A percentile compares a stretch with the other conserved stretches of the same genome.
These are phyloP conservation scores for Trichoderma simmonsii DNA, from an alignment of 2,329 filamentous ascomycete species.

Conservation along the genomic window DNA sequence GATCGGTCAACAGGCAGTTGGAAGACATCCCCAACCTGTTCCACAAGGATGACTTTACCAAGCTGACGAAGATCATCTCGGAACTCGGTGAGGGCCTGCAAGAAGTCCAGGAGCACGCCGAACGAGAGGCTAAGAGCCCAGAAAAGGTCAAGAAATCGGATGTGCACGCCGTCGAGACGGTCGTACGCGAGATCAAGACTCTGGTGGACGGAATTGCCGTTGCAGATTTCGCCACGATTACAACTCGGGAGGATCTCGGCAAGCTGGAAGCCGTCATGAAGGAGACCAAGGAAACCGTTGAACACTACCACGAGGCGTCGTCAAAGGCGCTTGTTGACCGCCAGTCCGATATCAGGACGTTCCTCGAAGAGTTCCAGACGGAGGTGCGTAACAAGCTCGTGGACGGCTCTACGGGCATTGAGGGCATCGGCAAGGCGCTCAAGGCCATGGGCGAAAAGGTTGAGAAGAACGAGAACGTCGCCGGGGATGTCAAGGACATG, in stretches of 20 bases:
- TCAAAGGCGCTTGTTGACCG: constrained; percentile 79
- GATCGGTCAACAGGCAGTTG: constrained; percentile 58
- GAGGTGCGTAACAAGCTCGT: constrained; percentile 74
- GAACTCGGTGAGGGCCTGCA: constrained; percentile 75
- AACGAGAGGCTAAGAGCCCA: constrained; percentile 52
- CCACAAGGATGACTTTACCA: constrained; percentile 73
- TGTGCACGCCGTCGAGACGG: constrained; percentile 73
- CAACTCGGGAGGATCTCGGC: constrained; percentile 70
- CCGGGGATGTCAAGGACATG: constrained; percentile 67
- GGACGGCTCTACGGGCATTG: constrained; percentile 68
- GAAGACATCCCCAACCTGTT: constrained; percentile 43
- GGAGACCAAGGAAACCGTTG: constrained; percentile 66
- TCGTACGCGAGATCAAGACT: constrained; percentile 81
- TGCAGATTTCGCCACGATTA: constrained; percentile 66
- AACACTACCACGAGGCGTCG: constrained; percentile 67
- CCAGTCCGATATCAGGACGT: constrained; percentile 72
- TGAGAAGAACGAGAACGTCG: constrained; percentile 53
- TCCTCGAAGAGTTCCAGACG: constrained; percentile 75
- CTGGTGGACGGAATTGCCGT: constrained; percentile 70
- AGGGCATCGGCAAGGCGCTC: constrained; percentile 68
- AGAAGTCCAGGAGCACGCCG: constrained; percentile 62
- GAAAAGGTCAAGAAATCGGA: constrained; percentile 77
- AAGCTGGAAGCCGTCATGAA: constrained; percentile 65
- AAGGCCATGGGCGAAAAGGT: constrained; percentile 64
- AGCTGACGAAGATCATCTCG: constrained; percentile 73